Base-by-base conservation (phyloP, 257 asterid species). In the Scutellaria minor region DNA sequence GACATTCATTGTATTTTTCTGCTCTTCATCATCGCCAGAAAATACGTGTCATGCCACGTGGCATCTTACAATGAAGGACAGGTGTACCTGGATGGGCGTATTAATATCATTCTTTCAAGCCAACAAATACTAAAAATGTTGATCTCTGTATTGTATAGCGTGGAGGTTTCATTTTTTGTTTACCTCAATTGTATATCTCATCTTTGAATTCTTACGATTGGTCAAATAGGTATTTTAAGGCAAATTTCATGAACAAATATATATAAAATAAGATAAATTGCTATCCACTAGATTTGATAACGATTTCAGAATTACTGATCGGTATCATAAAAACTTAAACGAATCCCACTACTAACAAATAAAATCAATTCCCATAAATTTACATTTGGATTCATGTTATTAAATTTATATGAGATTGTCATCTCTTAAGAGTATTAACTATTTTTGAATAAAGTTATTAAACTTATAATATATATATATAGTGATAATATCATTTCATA, bases 51-150 rank as follows among this genome's bases (percentile, higher is more conserved):
- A 31, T 31, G 37, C 53, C 39, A 81, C 80, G 82, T 74, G 82
- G 82, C 78, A 5, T 69, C 69, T n/a, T n/a, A 0, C 7, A 35
- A 9, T 53, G 52, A 10, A 75, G 18, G 71, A 67, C 70, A 76
- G 3, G 48, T 80, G 63, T 66, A 52, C 70, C 35, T 56, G 31
- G 22, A 7, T 56, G 15, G 35, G 72, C 64, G 52, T 14, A 64
- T 76, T 62, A 55, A 59, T 48, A 57, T 31, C 45, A 74, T 62
- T 66, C 79, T 74, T 74, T 62, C 75, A 78, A 78, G 79, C 48
- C 71, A 82, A 37, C 59, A 58, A 62, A 8, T 68, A 53, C 47
- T 31, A 31, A 2, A 31, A 31, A 31, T 31, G 37, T 31, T 31
- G 37, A 31, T 31, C 37, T 31, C 5, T 31, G 5, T 31, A 31